Base-by-base conservation (phyloP, 2,329 filamentous ascomycete species). In the Pestalotiopsis sp. region DNA sequence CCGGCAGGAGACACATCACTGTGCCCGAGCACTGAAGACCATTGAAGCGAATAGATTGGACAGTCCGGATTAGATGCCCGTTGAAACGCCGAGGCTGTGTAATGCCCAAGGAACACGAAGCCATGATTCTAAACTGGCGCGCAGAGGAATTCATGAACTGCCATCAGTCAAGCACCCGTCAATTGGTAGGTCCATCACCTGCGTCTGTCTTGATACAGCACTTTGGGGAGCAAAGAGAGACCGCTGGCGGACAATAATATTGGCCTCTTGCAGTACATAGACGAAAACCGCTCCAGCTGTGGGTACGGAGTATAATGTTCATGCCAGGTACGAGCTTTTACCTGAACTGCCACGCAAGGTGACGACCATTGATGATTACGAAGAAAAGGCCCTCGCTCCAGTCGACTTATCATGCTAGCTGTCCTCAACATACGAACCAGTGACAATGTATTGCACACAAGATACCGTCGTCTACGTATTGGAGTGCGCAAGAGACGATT, bases 71-170 rank as follows among this genome's bases (percentile, higher is more conserved):
- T 23, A 45, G 65, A 39, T n/a, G 52, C 23, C 36, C 20, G 65
- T 61, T 67, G 65, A 67, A 67, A 67, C 65, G 65, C 65, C 65
- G 65, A 67, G 61, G 38, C 49, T 20, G 59, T 62, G 59, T 20
- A 36, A 36, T 36, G 9, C 17, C 31, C 27, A 38, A 20, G n/a
- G n/a, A 62, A 39, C 59, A 62, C 59, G 31, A 39, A 36, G 31
- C 17, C 59, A 20, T 12, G 36, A 12, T 11, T 20, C 59, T 39
- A 9, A 36, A 36, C 7, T 31, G 31, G 36, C 27, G 59, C 12
- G 17, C 31, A 36, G 17, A 4, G 38, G 25, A 39, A 20, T 7
- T 9, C n/a, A 62, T 39, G 14, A 14, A 31, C n/a, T 14, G 31
- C 27, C n/a, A 36, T 20, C 31, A 59, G 25, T 4, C 17, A 9